These are phyloP conservation scores for Raffaelea deltoideospora DNA, from an alignment of 2,329 filamentous ascomycete genomes.

Conservation along the genomic window DNA sequence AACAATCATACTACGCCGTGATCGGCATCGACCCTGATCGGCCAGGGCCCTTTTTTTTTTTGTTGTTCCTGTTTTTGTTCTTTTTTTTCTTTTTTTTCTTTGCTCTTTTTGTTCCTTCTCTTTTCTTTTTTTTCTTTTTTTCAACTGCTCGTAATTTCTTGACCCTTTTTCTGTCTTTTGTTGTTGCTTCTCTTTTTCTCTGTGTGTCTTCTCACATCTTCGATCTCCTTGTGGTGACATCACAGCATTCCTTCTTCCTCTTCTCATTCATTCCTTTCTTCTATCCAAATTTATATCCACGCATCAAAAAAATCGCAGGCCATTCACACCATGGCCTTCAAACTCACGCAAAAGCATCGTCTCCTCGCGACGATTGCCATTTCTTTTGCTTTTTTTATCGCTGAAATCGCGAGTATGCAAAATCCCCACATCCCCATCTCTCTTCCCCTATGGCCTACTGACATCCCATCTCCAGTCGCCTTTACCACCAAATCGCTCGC, in stretches of 20 bases:
- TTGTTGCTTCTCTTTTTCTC: not conserved
- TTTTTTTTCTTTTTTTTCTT: not conserved
- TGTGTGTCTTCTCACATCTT: not conserved
- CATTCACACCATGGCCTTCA: conserved; percentile 21
- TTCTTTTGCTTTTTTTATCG: conserved; percentile 33
- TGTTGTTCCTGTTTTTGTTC: not conserved
- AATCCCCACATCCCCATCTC: not conserved
- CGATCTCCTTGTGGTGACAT: not conserved
- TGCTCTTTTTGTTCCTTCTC: not conserved
- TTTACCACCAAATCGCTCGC: conserved; percentile 59
- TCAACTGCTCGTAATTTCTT: not conserved
- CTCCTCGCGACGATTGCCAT: conserved; percentile 32
- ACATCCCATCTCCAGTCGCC: conserved; percentile 29
- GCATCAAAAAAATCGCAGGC: too few species aligned
- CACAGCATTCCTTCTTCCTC: not conserved
- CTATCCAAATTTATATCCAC: too few species aligned
- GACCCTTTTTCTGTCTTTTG: not conserved
- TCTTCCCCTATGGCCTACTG: not conserved
- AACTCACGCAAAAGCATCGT: conserved; percentile 26
- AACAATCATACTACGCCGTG: too few species aligned
- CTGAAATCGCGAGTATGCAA: conserved; percentile 30
- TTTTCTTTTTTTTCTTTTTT: not conserved
- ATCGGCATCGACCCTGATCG: too few species aligned
- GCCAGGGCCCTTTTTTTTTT: not conserved
- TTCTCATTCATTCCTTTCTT: not conserved